Evolutionary conservation across 768 basidiomycete species (phyloP).

Genomic region (Kockovaella imperatae): DNA sequence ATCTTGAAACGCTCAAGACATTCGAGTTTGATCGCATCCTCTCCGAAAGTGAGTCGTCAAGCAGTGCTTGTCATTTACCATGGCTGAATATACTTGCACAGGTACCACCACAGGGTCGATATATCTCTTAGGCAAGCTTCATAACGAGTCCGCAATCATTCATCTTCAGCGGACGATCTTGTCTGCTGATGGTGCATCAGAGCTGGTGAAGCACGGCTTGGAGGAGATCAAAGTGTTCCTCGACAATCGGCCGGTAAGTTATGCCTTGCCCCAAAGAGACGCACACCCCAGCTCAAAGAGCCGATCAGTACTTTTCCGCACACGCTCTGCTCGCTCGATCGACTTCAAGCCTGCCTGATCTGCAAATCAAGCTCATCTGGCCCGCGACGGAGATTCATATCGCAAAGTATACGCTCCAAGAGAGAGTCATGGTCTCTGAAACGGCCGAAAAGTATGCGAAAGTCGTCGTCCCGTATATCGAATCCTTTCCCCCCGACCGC

Average conservation of each 20-base stretch:
- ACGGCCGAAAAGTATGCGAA: slow-evolving; percentile 67
- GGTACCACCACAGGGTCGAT: slow-evolving; percentile 59
- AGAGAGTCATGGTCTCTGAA: slow-evolving; percentile 65
- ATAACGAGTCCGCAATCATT: slow-evolving; percentile 24
- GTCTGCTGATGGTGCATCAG: slow-evolving; percentile 13
- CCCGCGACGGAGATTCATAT: slow-evolving; percentile 89
- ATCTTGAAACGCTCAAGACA: slow-evolving; percentile 39
- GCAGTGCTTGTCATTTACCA: slow-evolving; percentile 45
- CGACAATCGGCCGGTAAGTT: slow-evolving; percentile 62
- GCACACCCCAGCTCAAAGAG: slow-evolving; percentile 57
- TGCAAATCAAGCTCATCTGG: slow-evolving; percentile 75
- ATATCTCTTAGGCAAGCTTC: slow-evolving; percentile 62
- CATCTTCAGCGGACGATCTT: slow-evolving; percentile 33
- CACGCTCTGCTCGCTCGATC: slow-evolving; percentile 58
- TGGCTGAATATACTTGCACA: slow-evolving; percentile 49
- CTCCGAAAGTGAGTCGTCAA: slow-evolving; percentile 27
- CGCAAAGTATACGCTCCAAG: slow-evolving; percentile 76
- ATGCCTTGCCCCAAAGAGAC: slow-evolving; percentile 6
- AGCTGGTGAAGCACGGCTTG: slow-evolving; percentile 15
- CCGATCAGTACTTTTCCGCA: slow-evolving; percentile 66
- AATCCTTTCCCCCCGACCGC: slow-evolving; percentile 63
- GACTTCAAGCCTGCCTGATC: slow-evolving; percentile 51
- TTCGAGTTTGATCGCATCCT: slow-evolving; percentile 52
- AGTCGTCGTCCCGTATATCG: slow-evolving; percentile 72
- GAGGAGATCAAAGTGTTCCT: slow-evolving; percentile 63